Evolutionary conservation across 345 rosid species (phyloP).

Genomic region (Anacardium occidentale): DNA sequence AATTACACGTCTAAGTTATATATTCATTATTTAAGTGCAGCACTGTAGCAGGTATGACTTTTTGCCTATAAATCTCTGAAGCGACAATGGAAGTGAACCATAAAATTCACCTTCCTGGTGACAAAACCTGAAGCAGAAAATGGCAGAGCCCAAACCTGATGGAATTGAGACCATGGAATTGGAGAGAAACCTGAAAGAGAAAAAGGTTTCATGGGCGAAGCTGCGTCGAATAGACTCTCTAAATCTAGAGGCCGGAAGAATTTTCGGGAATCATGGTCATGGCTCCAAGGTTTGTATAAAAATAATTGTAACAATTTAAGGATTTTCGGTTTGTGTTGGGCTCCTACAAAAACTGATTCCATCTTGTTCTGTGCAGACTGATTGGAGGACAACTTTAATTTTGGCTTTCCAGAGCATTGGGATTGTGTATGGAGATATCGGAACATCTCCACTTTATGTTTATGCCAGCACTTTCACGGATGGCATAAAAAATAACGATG

Average conservation of each 20-base stretch:
- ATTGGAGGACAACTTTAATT: slow-evolving; percentile 55
- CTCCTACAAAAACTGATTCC: too few relatives aligned
- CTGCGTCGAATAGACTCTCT: slow-evolving; percentile 71
- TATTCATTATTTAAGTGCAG: neutral
- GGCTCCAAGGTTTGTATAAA: slow-evolving; percentile 27
- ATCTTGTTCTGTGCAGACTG: slow-evolving; percentile 13
- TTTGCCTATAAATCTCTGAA: slow-evolving; percentile 10
- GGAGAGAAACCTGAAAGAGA: slow-evolving; percentile 33
- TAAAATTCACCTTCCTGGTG: neutral
- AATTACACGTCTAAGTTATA: neutral
- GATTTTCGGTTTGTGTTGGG: neutral
- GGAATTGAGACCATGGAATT: slow-evolving; percentile 14
- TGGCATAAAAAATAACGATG: slow-evolving; percentile 40
- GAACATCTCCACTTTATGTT: slow-evolving; percentile 80
- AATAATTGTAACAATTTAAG: too few relatives aligned
- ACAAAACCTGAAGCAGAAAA: neutral
- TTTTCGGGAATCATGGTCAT: slow-evolving; percentile 28
- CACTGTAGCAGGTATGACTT: neutral
- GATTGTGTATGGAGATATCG: slow-evolving; percentile 72
- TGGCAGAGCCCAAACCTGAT: slow-evolving; percentile 18
- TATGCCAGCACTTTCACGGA: slow-evolving; percentile 52
- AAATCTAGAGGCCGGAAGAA: slow-evolving; percentile 62
- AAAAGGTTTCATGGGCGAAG: slow-evolving; percentile 69
- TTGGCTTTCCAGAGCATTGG: slow-evolving; percentile 76
- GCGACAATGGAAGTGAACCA: neutral